A percentile compares a stretch with the other conserved stretches of the same genome.
Evolutionary conservation across 208 protist species (phyloP).

Genomic region (Acanthamoeba quina): DNA sequence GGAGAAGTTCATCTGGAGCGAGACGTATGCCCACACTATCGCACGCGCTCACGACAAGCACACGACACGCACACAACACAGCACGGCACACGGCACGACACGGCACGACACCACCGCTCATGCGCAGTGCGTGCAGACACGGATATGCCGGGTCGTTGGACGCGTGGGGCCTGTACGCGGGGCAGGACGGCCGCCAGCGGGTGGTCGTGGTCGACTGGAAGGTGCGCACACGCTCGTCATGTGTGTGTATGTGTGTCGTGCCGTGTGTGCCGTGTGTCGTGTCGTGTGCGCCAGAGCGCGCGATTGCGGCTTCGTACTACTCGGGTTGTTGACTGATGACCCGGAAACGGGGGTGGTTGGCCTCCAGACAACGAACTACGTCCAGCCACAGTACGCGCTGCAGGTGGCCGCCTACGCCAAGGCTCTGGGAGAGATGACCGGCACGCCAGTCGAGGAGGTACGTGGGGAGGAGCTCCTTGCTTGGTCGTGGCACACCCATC

Average conservation of each 20-base stretch:
- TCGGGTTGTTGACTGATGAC: background rate
- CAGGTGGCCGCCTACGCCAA: constrained; percentile 80
- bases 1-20: constrained; percentile 49
- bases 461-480: background rate
- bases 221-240: background rate
- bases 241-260: background rate
- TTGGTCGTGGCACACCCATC: background rate
- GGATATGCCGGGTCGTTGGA: constrained; percentile 78
- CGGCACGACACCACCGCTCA: background rate
- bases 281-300: no score
- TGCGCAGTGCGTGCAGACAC: constrained; percentile 23
- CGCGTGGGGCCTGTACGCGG: constrained; percentile 43
- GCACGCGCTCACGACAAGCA: background rate
- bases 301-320: background rate
- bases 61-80: background rate
- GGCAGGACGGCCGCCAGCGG: background rate
- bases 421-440: constrained; percentile 76
- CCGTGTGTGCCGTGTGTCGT: no score
- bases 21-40: background rate
- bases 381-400: constrained; percentile 69
- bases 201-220: constrained; percentile 80
- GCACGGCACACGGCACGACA: background rate
- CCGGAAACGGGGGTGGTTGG: background rate
- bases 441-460: constrained; percentile 63
- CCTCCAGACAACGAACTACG: background rate